These are phyloP conservation scores for Annona cherimola DNA, from an alignment of 164 flowering plant species.

Conservation along the genomic window DNA sequence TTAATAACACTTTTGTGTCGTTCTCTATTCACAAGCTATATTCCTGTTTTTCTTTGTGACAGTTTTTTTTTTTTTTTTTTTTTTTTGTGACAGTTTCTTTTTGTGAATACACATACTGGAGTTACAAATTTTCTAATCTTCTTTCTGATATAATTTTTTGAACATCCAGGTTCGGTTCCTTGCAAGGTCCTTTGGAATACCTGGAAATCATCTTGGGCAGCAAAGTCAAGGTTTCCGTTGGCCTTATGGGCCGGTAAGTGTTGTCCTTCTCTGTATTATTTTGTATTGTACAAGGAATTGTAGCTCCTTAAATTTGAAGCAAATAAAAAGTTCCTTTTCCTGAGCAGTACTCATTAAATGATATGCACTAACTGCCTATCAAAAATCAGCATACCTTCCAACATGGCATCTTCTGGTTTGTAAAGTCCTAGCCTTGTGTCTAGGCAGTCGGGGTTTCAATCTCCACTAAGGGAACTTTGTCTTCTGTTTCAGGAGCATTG, in stretches of 20 bases:
- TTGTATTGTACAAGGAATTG: not conserved
- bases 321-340: not conserved
- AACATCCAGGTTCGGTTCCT: constrained; percentile 78
- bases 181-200: constrained; percentile 94
- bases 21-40: not conserved
- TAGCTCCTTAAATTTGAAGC: not conserved
- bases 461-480: too few species aligned
- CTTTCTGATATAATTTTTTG: not conserved
- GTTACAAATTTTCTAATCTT: not conserved
- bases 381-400: too few species aligned
- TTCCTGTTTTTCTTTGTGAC: not conserved
- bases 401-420: too few species aligned
- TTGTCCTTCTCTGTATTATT: not conserved
- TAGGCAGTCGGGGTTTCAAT: too few species aligned
- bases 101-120: not conserved
- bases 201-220: constrained; percentile 99
- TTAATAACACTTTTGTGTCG: too few species aligned
- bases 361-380: too few species aligned
- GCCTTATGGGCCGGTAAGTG: constrained; percentile 99
- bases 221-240: constrained; percentile 97
- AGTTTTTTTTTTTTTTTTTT: too few species aligned
- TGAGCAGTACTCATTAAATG: not conserved
- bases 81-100: too few species aligned
- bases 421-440: too few species aligned
- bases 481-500: too few species aligned